Conservation (phyloP, 176 grass and related monocot genomes). For the Themeda triandra region DNA sequence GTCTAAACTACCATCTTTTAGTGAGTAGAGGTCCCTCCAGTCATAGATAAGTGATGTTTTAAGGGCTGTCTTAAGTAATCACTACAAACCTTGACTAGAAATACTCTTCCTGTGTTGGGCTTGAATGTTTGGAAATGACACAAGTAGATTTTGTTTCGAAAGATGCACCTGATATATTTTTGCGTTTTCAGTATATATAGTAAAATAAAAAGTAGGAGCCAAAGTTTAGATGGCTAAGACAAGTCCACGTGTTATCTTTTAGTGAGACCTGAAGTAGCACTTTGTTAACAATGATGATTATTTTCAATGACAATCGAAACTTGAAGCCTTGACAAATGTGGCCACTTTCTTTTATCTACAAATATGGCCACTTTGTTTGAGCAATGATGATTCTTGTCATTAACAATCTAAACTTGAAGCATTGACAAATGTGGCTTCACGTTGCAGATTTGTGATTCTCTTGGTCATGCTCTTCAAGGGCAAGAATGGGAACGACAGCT, state of each 20-base stretch:
- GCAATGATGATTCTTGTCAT: background rate
- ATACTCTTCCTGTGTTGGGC: background rate
- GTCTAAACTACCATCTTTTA: background rate
- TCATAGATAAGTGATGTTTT: background rate
- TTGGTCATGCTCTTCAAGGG: constrained; percentile 88
- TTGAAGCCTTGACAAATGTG: constrained; percentile 3
- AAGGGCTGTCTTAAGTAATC: background rate
- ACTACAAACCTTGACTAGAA: background rate
- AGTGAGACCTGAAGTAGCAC: background rate
- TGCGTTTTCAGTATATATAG: background rate
- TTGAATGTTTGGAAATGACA: background rate
- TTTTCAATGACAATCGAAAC: background rate
- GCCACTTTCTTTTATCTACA: background rate
- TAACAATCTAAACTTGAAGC: background rate
- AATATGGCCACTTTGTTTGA: background rate
- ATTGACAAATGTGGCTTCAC: background rate
- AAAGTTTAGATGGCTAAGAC: background rate
- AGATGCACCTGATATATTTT: background rate
- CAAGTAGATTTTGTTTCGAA: background rate
- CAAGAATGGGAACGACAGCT: constrained; percentile 85
- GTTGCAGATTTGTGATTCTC: constrained; percentile 52
- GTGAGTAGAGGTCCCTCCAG: background rate
- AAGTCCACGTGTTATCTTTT: background rate
- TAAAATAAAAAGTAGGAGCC: background rate
- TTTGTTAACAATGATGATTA: background rate